Evolutionary conservation across 2,329 filamentous ascomycete genomes (phyloP).

Genomic region (Grosmannia serpens): DNA sequence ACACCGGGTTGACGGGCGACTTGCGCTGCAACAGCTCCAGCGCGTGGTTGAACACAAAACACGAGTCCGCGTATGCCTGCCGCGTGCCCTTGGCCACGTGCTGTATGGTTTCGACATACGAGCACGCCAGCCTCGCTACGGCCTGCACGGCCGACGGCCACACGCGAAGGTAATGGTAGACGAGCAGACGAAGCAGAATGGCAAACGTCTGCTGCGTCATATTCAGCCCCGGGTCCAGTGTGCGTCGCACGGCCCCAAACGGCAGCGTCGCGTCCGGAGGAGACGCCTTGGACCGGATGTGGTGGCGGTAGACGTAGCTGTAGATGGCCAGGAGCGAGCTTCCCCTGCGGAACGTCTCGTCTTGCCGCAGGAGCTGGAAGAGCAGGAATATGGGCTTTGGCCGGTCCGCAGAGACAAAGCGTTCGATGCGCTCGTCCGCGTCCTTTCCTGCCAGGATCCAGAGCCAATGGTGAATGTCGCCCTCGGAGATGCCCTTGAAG

Average conservation of each 20-base stretch:
- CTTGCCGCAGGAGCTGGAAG: conserved; percentile 22
- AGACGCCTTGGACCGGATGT: conserved; percentile 4
- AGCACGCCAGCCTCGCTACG: conserved; percentile 16
- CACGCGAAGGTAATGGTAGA: conserved; percentile 16
- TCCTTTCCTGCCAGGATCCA: conserved; percentile 26
- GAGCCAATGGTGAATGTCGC: conserved; percentile 27
- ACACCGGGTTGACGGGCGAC: conserved; percentile 18
- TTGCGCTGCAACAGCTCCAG: conserved; percentile 25
- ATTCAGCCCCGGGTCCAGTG: conserved; percentile 13
- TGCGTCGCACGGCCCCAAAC: conserved; percentile 10
- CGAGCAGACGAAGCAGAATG: conserved; percentile 16
- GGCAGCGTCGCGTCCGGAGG: conserved; percentile 1
- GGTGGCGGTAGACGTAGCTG: conserved; percentile 17
- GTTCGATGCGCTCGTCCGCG: conserved; percentile 23
- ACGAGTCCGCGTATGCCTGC: conserved; percentile 18
- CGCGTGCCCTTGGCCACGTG: conserved; percentile 7
- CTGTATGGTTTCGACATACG: conserved; percentile 15
- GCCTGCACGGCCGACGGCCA: conserved; percentile 20
- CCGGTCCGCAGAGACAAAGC: conserved; percentile 20
- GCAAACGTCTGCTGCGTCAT: conserved; percentile 16
- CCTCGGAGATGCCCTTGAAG: conserved; percentile 20
- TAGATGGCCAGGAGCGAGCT: conserved; percentile 22
- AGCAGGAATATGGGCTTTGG: conserved; percentile 29
- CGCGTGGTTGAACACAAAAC: conserved; percentile 28
- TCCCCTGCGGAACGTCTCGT: conserved; percentile 20